Base-by-base conservation (phyloP, 139 green algal species). In the Chlorella sp. region DNA sequence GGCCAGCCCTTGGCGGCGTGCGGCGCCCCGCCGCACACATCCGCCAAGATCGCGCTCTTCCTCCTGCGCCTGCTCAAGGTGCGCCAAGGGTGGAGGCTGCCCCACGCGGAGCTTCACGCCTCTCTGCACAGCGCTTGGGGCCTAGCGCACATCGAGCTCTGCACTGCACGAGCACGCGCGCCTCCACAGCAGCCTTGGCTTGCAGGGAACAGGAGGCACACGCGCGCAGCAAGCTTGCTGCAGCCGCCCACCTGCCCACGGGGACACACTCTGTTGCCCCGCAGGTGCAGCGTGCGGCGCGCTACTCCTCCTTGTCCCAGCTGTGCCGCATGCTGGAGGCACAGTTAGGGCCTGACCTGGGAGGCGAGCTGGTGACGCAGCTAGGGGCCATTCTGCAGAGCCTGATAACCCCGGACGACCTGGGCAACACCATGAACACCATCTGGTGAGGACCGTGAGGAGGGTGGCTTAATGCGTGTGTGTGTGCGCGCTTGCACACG, bases 21-120 rank as follows among this genome's bases (percentile, higher is more conserved):
- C n/a, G n/a, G n/a, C n/a, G n/a, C n/a, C n/a, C n/a, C n/a, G n/a
- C 35, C 49, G 0, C 20, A 10, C 5, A 30, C 59, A 26, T 67
- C 70, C 23, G 51, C 62, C 17, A 50, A 70, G 51, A 34, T 81
- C n/a, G 75, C 75, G 23, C 36, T 81, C 22, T 77, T 81, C 35
- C 42, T 81, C 1, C 55, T 81, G 0, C 74, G 71, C 35, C 60
- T 75, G 55, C 51, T 81, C 30, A 76, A 81, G 75, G 73, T 60
- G 29, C 34, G 49, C 32, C 29, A 3, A 70, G 10, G 4, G 2
- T 32, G 30, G 51, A 55, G 64, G 2, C 5, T 31, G 2, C n/a
- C 6, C 6, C 5, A 68, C 23, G 30, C 27, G 23, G 29, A 22
- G 24, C 30, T 35, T 24, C 6, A n/a, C n/a, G n/a, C n/a, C n/a